Base-by-base conservation (phyloP, 176 grass and related monocot species). In the Lolium rigidum region DNA sequence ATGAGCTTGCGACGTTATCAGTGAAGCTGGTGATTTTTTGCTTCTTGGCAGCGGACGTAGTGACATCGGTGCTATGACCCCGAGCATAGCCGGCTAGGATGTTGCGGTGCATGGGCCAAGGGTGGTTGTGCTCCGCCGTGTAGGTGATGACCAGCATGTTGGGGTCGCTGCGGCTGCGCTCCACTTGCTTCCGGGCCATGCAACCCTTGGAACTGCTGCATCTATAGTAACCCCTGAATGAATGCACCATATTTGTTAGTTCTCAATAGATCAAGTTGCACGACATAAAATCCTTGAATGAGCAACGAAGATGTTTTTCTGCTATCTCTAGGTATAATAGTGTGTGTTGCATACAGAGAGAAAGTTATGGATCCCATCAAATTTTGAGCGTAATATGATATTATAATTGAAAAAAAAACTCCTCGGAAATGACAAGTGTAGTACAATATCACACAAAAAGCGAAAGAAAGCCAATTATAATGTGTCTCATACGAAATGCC, bases 121-220 rank as follows among this genome's bases (percentile, higher is more conserved):
- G 93, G 54, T 98, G 96, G 66, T 95, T 92, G 88, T 98, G 96
- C 80, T 98, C 96, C 14, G 96, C 93, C 10, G 96, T 94, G 84
- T 98, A 98, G 74, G 96, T 98, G 58, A 98, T 91, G 39, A 98
- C 96, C 17, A 98, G 74, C 96, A 95, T 95, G 60, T 95, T 95
- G 10, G 96, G 96, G 65, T 98, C 96, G 6, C 88, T 98, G 79
- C 96, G 91, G 83, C 93, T 95, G 25, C 96, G 93, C 88, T 98
- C 96, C 22, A 98, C 96, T 88, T 98, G 96, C 84, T 98, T 98
- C 86, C 93, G 82, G 0, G 96, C 96, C 48, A 94, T 92, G 56
- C 96, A 98, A 8, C 92, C 96, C 70, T 98, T 98, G 20, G 96
- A 98, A 82, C 96, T 98, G 68, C 96, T 98, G 74, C 96, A 98